These are phyloP conservation scores for Piromyces finnis DNA, from an alignment of 192 early-diverging fungal species.

Conservation along the genomic window DNA sequence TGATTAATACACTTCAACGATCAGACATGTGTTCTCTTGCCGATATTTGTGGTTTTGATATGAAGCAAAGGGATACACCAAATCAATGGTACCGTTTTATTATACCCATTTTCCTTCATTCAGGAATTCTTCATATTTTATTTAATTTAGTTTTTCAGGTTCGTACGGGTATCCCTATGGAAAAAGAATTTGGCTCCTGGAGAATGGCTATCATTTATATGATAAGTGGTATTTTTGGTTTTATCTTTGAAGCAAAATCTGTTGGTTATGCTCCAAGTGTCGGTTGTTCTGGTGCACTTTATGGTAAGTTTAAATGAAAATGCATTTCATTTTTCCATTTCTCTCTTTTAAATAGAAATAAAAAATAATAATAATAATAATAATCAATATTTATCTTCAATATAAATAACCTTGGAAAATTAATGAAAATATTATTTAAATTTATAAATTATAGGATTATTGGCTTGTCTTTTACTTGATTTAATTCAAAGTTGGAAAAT, in stretches of 20 bases:
- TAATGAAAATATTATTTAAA: no score
- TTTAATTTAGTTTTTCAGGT: slow-evolving; percentile 61
- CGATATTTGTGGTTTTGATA: slow-evolving; percentile 40
- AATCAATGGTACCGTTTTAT: slow-evolving; percentile 71
- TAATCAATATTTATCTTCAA: no score
- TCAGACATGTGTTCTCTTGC: slow-evolving; percentile 22
- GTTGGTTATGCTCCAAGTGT: slow-evolving; percentile 26
- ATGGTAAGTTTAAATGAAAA: slow-evolving; percentile 11
- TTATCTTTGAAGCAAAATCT: slow-evolving; percentile 57
- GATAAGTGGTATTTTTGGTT: slow-evolving; percentile 52
- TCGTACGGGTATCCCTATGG: slow-evolving; percentile 48
- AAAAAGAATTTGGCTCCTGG: slow-evolving; percentile 55
- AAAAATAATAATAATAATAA: no score
- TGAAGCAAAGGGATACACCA: slow-evolving; percentile 10
- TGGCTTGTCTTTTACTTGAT: background rate
- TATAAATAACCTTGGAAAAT: no score
- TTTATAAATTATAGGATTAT: background rate
- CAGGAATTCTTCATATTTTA: slow-evolving; percentile 53
- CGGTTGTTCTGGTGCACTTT: slow-evolving; percentile 30
- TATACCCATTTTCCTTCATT: slow-evolving; percentile 63
- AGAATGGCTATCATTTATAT: slow-evolving; percentile 56
- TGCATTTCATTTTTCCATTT: background rate
- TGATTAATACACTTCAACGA: slow-evolving; percentile 1
- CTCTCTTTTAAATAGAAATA: no score
- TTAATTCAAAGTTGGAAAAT: background rate